Evolutionary conservation across 2,329 filamentous ascomycete species (phyloP).

Genomic region (Nakataea oryzae): DNA sequence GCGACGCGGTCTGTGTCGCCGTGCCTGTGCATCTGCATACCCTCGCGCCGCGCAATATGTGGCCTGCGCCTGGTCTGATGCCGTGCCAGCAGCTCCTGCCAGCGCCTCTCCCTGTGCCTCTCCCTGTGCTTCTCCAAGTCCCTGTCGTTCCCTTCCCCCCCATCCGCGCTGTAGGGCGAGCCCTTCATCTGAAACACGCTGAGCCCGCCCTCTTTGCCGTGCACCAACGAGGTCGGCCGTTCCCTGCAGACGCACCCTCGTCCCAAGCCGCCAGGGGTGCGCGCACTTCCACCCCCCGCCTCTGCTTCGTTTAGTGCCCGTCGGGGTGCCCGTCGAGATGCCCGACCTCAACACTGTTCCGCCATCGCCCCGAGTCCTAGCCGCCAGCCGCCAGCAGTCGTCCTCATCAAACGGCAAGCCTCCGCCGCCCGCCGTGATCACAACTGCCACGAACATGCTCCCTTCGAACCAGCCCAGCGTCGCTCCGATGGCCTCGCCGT

Average conservation of each 20-base stretch:
- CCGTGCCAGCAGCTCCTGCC: neutral
- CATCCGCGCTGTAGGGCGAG: neutral
- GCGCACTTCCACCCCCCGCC: neutral
- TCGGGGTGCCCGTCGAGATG: constrained; percentile 30
- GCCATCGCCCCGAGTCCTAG: constrained; percentile 34
- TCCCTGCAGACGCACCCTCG: neutral
- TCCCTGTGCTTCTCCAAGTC: too few relatives aligned
- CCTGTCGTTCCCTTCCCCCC: neutral
- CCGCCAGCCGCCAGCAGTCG: constrained; percentile 24
- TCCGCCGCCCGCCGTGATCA: constrained; percentile 23
- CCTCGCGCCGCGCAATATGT: too few relatives aligned
- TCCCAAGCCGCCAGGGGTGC: neutral
- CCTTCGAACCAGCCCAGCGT: constrained; percentile 37
- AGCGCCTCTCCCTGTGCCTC: neutral
- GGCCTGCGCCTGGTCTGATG: neutral
- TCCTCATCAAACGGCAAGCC: constrained; percentile 28
- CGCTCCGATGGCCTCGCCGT: constrained; percentile 13
- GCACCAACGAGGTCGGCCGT: neutral
- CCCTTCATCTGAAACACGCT: neutral
- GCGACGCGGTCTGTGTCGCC: neutral
- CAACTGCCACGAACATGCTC: constrained; percentile 42
- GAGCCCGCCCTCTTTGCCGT: neutral
- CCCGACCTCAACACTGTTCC: constrained; percentile 47
- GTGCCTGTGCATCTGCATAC: neutral
- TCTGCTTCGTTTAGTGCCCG: too few relatives aligned